Evolutionary conservation across 345 rosid genomes (phyloP), one percentile per base, ranked within the genome.

Genomic region (Murraya koenigii): DNA sequence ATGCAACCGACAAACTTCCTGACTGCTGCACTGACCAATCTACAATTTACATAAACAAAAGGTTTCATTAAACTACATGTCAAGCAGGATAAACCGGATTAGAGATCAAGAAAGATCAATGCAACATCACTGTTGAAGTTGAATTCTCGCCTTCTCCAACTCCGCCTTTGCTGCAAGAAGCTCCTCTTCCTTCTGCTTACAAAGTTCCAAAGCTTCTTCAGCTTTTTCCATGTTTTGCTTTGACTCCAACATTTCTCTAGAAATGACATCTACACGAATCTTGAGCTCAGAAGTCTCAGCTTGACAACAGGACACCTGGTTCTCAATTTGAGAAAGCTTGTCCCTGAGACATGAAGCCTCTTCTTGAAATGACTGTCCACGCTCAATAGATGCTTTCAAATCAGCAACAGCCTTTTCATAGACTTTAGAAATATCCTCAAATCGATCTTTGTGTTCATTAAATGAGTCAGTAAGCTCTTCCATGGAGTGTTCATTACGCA

Each of bases 231-330:
- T 70, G 26, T 70, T 79, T 23, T 44, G 82, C 77, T 79, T 73
- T 28, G 80, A 75, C 71, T 80, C 82, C 10, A 67, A 70, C 86
- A 77, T 72, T 8, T 79, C 74, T 17, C 63, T 41, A 25, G 70
- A 77, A 44, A 75, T 75, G 69, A 79, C 68, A 74, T 56, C 52
- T 32, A 75, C 73, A 30, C 49, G 65, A 54, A 52, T 44, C 78
- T 76, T 78, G 17, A 35, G 84, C 41, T 75, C 76, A 15, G 56
- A 78, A 33, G 84, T 82, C 81, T 87, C 87, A 6, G 82, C 78
- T 67, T 87, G 83, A 35, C 87, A 87, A 52, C 52, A 44, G 20
- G 75, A 62, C 28, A 77, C 7, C 61, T 84, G 84, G 41, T 74
- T 67, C 80, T 87, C 85, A 15, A 83, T 76, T 70, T 70, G 71